Evolutionary conservation across 306 rosid species (phyloP).

Genomic region (Fagus crenata): DNA sequence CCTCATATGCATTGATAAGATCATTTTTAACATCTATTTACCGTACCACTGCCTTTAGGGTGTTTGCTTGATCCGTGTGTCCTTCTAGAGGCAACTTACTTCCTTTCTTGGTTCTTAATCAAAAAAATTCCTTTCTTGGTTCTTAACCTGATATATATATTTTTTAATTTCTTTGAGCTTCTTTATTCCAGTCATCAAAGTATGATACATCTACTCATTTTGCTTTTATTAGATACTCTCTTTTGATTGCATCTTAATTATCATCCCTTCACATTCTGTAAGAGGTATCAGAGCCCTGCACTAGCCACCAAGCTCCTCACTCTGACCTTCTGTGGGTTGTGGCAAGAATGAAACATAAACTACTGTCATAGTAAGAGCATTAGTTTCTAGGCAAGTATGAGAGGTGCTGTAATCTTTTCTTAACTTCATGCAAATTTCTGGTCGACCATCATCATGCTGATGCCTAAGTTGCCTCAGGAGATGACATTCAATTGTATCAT

Average conservation of each 20-base stretch:
- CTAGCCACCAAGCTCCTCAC: neutral
- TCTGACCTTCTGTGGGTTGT: neutral
- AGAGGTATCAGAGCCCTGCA: neutral
- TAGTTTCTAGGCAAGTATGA: neutral
- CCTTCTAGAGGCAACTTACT: neutral
- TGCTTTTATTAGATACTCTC: neutral
- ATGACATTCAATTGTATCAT: neutral
- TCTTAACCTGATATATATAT: neutral
- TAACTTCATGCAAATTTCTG: neutral
- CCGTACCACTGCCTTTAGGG: neutral
- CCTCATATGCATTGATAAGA: conserved; percentile 3
- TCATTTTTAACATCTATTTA: neutral
- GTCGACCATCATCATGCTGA: neutral
- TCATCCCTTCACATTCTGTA: neutral
- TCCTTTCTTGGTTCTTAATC: neutral
- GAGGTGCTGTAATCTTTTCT: conserved; percentile 1
- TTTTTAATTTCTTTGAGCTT: neutral
- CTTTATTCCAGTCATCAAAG: neutral
- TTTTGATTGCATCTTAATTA: neutral
- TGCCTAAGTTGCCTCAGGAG: neutral
- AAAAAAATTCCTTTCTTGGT: neutral
- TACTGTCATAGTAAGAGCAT: neutral
- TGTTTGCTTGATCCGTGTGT: neutral
- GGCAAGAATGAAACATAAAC: neutral
- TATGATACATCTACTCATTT: neutral